phyloP scores from a whole-genome alignment of 768 basidiomycete species.

The Holtermannia corniformis region DNA sequence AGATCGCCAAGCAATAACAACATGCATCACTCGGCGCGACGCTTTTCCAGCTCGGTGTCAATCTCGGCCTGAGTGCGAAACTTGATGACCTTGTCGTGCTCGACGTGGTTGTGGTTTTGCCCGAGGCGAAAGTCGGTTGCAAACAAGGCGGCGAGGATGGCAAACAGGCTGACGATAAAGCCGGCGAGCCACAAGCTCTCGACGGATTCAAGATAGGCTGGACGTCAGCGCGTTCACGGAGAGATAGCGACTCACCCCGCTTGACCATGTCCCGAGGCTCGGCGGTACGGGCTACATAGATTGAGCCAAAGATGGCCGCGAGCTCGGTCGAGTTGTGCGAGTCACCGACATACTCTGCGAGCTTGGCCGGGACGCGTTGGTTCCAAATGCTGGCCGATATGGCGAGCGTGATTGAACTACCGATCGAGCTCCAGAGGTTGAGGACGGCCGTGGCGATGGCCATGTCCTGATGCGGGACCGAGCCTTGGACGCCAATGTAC shows the following conservation, averaged over 20 bases:
- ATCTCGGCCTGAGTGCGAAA: conserved; percentile 22
- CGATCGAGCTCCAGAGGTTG: conserved; percentile 41
- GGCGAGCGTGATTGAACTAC: conserved; percentile 40
- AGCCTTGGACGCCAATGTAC: conserved; percentile 41
- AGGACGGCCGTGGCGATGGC: conserved; percentile 41
- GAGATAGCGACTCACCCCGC: conserved; percentile 10
- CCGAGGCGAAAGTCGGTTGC: conserved; percentile 39
- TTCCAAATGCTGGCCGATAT: conserved; percentile 38
- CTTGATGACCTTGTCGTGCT: conserved; percentile 20
- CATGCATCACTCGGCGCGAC: no score
- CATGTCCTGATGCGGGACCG: conserved; percentile 42
- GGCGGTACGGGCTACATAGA: conserved; percentile 22
- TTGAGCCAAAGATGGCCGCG: conserved; percentile 29
- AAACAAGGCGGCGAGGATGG: conserved; percentile 33
- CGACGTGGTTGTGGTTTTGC: conserved; percentile 37
- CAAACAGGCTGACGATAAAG: conserved; percentile 31
- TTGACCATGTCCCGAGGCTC: conserved; percentile 30
- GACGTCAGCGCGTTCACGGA: conserved; percentile 5
- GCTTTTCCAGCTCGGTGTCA: no score
- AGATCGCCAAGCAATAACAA: no score
- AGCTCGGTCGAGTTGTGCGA: conserved; percentile 28
- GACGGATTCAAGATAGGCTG: conserved; percentile 26
- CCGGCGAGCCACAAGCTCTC: conserved; percentile 34
- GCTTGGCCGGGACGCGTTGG: conserved; percentile 13
- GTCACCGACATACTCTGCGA: conserved; percentile 27